Percentiles rank a stretch among this genome's conserved stretches.
phyloP scores from a whole-genome alignment of 768 basidiomycete species.

The Termitomyces sp. region DNA sequence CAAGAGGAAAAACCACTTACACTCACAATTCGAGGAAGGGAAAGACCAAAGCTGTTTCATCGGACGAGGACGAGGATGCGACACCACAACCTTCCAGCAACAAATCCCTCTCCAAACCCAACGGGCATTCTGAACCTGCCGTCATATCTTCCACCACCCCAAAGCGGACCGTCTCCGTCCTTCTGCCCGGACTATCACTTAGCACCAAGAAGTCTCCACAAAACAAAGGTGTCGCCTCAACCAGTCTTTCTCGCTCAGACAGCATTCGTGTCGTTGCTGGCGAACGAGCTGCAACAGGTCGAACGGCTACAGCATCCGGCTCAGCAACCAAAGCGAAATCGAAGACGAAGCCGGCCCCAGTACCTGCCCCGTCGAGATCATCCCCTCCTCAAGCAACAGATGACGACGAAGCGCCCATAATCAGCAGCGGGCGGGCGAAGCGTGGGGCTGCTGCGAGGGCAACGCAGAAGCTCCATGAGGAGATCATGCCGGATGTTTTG shows the following conservation, averaged over 20 bases:
- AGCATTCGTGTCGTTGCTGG: conserved; percentile 26
- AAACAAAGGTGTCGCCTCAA: not conserved
- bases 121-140: not conserved
- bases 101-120: not conserved
- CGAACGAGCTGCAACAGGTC: conserved; percentile 16
- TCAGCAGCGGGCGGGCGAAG: conserved; percentile 18
- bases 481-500: conserved; percentile 77
- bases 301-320: conserved; percentile 5
- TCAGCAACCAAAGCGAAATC: conserved; percentile 9
- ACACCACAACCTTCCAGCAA: not conserved
- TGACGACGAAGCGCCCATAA: conserved; percentile 10
- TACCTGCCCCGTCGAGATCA: not conserved
- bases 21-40: not conserved
- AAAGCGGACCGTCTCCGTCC: conserved; percentile 15
- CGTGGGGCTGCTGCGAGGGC: conserved; percentile 45
- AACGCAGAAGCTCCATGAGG: conserved; percentile 49
- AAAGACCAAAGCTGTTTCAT: not conserved
- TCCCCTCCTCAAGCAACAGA: conserved; percentile 13
- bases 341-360: conserved; percentile 7
- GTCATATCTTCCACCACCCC: conserved; percentile 12
- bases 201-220: conserved; percentile 10
- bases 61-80: conserved; percentile 6
- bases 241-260: conserved; percentile 16
- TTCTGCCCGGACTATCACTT: conserved; percentile 14
- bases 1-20: not conserved